phyloP scores from a whole-genome alignment of 202 grass and related monocot genomes.

The Musa balbisiana region DNA sequence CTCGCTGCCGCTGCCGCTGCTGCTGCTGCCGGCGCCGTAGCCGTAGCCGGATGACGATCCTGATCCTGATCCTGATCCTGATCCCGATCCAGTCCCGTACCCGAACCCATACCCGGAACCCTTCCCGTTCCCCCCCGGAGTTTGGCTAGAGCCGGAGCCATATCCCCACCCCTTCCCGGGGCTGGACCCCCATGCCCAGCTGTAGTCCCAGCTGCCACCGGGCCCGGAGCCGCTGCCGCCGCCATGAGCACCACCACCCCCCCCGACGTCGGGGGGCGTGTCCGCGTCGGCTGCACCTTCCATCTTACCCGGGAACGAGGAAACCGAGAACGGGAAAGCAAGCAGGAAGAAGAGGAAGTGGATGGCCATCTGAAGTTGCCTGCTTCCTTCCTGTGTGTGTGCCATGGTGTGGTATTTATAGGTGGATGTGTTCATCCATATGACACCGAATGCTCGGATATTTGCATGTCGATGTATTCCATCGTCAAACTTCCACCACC shows the following conservation, averaged over 20 bases:
- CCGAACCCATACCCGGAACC: neutral
- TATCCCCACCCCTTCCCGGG: neutral
- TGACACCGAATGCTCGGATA: neutral
- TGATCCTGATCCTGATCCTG: neutral
- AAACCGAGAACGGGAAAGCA: neutral
- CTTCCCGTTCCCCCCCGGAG: neutral
- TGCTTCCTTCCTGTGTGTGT: neutral
- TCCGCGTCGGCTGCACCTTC: neutral
- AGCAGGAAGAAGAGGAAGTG: neutral
- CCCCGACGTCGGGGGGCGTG: neutral
- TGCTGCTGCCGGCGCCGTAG: neutral
- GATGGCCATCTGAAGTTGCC: neutral
- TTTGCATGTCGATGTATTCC: neutral
- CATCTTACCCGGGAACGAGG: neutral
- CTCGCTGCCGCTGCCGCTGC: neutral
- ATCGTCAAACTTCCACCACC: neutral
- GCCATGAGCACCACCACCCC: neutral
- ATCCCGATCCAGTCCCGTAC: neutral
- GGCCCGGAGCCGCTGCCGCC: neutral
- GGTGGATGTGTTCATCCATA: too few relatives aligned
- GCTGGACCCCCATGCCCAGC: slow-evolving; percentile 3
- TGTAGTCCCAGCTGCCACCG: slow-evolving; percentile 1
- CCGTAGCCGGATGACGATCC: neutral
- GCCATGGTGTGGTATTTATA: neutral
- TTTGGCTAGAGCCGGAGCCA: neutral